Evolutionary conservation across 192 early-diverging fungal genomes (phyloP), one percentile per base, ranked within the genome.

Genomic region (Coemansia sp.): DNA sequence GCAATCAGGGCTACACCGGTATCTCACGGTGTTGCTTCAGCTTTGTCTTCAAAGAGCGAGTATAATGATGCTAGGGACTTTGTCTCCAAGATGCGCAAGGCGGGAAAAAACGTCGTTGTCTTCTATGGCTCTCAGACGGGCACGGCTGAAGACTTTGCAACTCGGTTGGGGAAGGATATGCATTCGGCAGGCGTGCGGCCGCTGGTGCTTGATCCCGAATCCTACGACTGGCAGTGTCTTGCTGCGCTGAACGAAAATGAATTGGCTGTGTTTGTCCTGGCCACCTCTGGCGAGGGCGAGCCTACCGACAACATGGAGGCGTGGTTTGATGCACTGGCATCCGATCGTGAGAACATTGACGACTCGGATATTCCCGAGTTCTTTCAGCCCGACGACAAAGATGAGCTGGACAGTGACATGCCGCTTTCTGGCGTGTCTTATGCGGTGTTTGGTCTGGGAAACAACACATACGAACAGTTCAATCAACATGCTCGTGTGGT

Each of bases 101-200:
- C 66, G 1, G 86, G 82, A 59, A 86, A 89, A 59, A 83, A 88
- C 53, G 84, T 93, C 27, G 84, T 94, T 34, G 75, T 94, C 33
- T 93, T 99, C 65, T 99, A 93, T 64, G 97, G 97, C 46, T 96
- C 94, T 19, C 97, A 99, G 80, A 99, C 97, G 9, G 97, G 97
- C 55, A 99, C 97, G 9, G 96, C 95, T 44, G 97, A 99, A 78
- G 97, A 99, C 65, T 93, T 96, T 79, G 95, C 97, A 46, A 82
- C 83, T 24, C 91, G 95, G 42, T 66, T 95, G 52, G 89, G 87
- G 61, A 94, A 95, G 58, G 95, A 96, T 59, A 69, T 72, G 24
- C 69, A 71, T 45, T 78, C 76, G 42, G 85, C 85, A 34, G 81
- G 83, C 10, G 73, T 99, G 30, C 83, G 77, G 30, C 82, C 87